Percentiles rank a stretch among this genome's conserved stretches.
These are phyloP conservation scores for Eimeria brunetti DNA, from an alignment of 169 alveolate genomes.

Conservation along the genomic window DNA sequence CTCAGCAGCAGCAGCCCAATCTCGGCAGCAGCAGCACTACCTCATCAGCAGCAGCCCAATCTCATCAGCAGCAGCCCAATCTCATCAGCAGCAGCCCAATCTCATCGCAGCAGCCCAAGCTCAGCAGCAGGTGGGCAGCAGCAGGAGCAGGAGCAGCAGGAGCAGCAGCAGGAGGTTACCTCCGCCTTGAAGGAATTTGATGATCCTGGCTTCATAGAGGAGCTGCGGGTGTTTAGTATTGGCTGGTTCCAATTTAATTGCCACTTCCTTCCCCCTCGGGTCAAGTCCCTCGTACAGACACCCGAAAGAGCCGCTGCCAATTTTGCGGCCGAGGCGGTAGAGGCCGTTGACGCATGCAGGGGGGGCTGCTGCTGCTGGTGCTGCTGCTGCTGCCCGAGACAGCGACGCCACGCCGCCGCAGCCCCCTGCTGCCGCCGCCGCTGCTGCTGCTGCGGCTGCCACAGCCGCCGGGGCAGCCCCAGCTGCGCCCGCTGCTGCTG, in stretches of 20 bases:
- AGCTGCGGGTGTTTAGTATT: conserved; percentile 97
- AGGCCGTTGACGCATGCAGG: conserved; percentile 55
- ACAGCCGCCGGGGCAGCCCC: neutral
- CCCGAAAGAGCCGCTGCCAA: conserved; percentile 99
- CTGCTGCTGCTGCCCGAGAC: conserved; percentile 16
- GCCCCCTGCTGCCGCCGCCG: conserved; percentile 12
- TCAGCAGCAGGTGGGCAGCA: conserved; percentile 8
- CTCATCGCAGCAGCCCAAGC: neutral
- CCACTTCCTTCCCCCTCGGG: conserved; percentile 96
- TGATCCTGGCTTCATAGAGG: conserved; percentile 96
- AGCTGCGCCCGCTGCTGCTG: neutral
- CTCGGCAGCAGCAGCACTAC: too few relatives aligned
- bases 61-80: too few relatives aligned
- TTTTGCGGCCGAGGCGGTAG: conserved; percentile 93
- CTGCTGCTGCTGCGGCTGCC: neutral
- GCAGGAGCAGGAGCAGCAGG: conserved; percentile 30
- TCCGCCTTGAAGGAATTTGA: conserved; percentile 96
- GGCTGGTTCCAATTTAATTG: conserved; percentile 93
- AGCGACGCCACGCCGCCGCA: conserved; percentile 14
- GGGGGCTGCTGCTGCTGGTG: conserved; percentile 16
- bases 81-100: too few relatives aligned
- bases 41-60: too few relatives aligned
- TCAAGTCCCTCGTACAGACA: conserved; percentile 95
- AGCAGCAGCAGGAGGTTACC: conserved; percentile 81
- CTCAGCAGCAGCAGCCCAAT: too few relatives aligned